phyloP scores from a whole-genome alignment of 176 grass and related monocot species.

The Rhynchospora tenuis region DNA sequence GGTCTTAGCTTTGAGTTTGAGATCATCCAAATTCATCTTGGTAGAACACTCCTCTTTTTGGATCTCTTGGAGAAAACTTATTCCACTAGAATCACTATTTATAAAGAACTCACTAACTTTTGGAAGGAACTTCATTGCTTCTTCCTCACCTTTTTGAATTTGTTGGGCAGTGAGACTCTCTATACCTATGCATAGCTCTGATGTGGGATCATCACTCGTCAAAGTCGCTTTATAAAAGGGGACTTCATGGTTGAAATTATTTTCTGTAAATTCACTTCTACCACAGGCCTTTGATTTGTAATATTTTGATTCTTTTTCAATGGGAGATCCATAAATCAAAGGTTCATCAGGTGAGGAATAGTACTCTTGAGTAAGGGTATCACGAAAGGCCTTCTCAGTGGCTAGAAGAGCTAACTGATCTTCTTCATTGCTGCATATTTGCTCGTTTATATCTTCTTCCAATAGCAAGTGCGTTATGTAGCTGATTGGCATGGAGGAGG shows the following conservation, averaged over 20 bases:
- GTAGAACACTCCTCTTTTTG: too few species aligned
- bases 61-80: too few species aligned
- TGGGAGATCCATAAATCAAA: background rate
- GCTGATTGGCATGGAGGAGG: constrained; percentile 11
- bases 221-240: background rate
- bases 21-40: too few species aligned
- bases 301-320: background rate
- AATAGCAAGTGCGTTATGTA: constrained; percentile 32
- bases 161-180: constrained; percentile 19
- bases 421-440: constrained; percentile 4
- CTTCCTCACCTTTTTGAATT: constrained; percentile 25
- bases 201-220: background rate
- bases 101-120: constrained; percentile 35
- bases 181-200: background rate
- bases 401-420: constrained; percentile 26
- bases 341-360: background rate
- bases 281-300: background rate
- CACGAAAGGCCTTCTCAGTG: constrained; percentile 31
- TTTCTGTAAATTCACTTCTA: background rate
- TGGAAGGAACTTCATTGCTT: constrained; percentile 31
- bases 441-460: constrained; percentile 30
- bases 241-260: background rate
- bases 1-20: too few species aligned
- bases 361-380: constrained; percentile 32
- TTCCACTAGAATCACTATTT: background rate